phyloP scores from a whole-genome alignment of 1,139 yeast genomes.

The Arxiozyma bovina region DNA sequence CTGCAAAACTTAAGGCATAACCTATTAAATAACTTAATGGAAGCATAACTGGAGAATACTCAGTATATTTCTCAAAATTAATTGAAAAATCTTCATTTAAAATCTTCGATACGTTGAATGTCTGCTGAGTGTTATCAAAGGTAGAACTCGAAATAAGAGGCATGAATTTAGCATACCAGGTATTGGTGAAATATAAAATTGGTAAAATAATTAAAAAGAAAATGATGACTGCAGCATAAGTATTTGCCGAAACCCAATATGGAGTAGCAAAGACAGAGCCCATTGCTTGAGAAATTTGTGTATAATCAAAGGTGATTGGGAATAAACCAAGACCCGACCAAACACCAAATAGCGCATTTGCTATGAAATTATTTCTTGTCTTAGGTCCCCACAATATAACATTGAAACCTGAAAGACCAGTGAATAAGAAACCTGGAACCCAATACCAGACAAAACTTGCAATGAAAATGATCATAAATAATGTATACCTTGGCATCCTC shows the following conservation, averaged over 20 bases:
- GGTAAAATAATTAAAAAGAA: constrained; percentile 33
- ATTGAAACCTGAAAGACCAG: constrained; percentile 43
- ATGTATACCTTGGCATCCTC: constrained; percentile 38
- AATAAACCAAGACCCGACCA: constrained; percentile 45
- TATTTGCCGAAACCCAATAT: constrained; percentile 36
- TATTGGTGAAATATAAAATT: constrained; percentile 33
- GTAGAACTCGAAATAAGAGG: constrained; percentile 36
- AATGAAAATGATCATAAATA: constrained; percentile 37
- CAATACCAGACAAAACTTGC: constrained; percentile 44
- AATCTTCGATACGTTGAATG: constrained; percentile 35
- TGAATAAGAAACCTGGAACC: constrained; percentile 48
- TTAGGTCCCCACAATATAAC: constrained; percentile 45
- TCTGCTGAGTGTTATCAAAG: constrained; percentile 32
- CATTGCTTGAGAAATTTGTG: constrained; percentile 37
- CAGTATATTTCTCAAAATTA: constrained; percentile 29
- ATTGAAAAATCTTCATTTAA: constrained; percentile 30
- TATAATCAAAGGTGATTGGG: constrained; percentile 45
- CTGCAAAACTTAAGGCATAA: constrained; percentile 38
- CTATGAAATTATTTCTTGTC: constrained; percentile 33
- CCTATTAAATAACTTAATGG: constrained; percentile 36
- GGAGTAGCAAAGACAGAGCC: constrained; percentile 49
- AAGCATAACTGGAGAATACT: constrained; percentile 34
- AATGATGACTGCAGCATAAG: constrained; percentile 29
- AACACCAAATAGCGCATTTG: constrained; percentile 46
- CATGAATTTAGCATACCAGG: constrained; percentile 36